Evolutionary conservation across 306 rosid species (phyloP), one percentile per base, ranked within the genome.

Genomic region (Hippophae gyantsensis): DNA sequence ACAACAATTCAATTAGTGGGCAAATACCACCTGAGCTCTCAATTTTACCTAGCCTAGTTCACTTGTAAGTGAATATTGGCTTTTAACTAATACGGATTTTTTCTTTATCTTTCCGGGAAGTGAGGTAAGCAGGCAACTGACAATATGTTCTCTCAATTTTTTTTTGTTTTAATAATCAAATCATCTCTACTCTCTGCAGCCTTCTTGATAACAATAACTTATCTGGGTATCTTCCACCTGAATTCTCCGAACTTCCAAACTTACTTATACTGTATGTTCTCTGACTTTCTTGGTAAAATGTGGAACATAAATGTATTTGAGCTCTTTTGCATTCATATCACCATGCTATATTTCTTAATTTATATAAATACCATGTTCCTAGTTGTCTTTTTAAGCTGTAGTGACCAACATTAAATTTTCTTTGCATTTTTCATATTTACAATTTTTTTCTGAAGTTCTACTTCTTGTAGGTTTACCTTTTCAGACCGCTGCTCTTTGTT

Each of bases 1-100:
- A 93, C 80, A 88, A 93, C 84, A 93, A 93, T 69, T 93, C 99
- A 57, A 73, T 93, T 42, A 86, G 90, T 14, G 99, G 97, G 44
- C 85, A 68, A 66, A 82, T 93, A 66, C 97, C 97, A 27, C 69
- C 70, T 2, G 95, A 76, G 75, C 81, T 93, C 49, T 80, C 78
- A 27, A 64, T 26, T 66, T 74, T 92, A 68, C 83, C 90, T 2
- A 66, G 3, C 0, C 95, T 92, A 64, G 61, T 80, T 66, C 99
- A 93, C 55, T 58, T 93, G 99, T 93, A 70, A 86, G 99, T 83
- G 65, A 64, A 10, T 12, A 48, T 14, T 48, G 2, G 23, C 14
- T 49, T 12, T n/a, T 18, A 7, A 14, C 8, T 13, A 2, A 11
- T 7, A 32, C 3, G 3, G 38, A 13, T 6, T 56, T 18, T 55